Evolutionary conservation across 768 basidiomycete genomes (phyloP), one percentile per base, ranked within the genome.

Genomic region (Tulasnella sp.): DNA sequence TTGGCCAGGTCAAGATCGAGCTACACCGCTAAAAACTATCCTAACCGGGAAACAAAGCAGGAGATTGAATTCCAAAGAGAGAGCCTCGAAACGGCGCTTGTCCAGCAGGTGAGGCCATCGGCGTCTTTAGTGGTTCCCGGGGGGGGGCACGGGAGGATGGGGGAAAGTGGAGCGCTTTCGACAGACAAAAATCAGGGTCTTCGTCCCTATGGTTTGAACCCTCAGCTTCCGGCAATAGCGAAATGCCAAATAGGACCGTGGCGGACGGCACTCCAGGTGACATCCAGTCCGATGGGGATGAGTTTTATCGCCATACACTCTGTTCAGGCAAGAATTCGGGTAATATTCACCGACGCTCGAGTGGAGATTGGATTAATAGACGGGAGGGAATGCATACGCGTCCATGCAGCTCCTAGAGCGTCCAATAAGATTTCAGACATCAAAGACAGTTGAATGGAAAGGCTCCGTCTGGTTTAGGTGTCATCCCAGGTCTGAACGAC

Each of bases 321-420:
- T 2, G 64, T 16, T 69, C 14, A 69, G 28, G 64, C 64, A 69
- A 69, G 34, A 20, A 69, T 69, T 69, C 3, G 28, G 31, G 34
- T 69, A 69, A 28, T 37, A 69, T 69, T 69, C 64, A 69, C 64
- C 64, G 31, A 28, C 34, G 28, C 64, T 28, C 31, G 28, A 5
- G 64, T 28, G 31, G 12, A 37, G 31, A 69, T 37, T 28, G n/a
- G 64, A 28, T 28, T 37, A 69, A 31, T 69, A 69, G 16, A 69
- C 34, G 64, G 31, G 64, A 69, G 64, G 9, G 28, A 37, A 28
- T 18, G 64, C n/a, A n/a, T 69, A 69, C 34, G 28, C 16, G 64
- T 69, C 31, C 64, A 69, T 69, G 64, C 64, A 18, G 16, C 9
- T 69, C 64, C 34, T 69, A 69, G 64, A 69, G 34, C 64, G 64